Conservation (phyloP, 805 yeast species). For the Zygoascus flipseniorum region DNA sequence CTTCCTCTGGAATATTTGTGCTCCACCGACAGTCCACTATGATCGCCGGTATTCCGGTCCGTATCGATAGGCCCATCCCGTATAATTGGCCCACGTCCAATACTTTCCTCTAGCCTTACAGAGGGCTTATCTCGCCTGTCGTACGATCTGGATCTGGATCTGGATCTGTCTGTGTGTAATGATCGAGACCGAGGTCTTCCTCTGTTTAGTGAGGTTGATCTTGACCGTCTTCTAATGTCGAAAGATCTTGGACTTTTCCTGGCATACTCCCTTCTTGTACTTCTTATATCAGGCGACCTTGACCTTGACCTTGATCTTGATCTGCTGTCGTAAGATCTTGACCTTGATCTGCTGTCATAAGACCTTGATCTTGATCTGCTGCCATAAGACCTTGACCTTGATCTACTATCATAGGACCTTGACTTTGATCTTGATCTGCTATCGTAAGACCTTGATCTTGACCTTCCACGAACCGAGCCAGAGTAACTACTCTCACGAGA, state of each 20-base stretch:
- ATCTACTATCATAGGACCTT: constrained; percentile 11
- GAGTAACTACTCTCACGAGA: constrained; percentile 12
- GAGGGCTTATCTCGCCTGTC: no score
- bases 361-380: constrained; percentile 14
- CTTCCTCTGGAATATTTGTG: not conserved
- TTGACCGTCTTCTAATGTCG: not conserved
- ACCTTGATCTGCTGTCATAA: constrained; percentile 12
- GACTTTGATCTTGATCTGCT: constrained; percentile 9
- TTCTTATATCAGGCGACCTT: not conserved
- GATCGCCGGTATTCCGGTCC: no score
- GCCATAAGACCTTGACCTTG: constrained; percentile 16
- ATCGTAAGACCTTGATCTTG: not conserved
- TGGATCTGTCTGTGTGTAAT: no score
- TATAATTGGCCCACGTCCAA: no score
- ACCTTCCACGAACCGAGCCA: constrained; percentile 5
- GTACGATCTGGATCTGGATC: no score
- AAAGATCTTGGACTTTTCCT: not conserved
- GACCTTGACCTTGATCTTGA: constrained; percentile 13
- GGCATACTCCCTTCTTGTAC: not conserved
- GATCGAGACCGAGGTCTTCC: no score
- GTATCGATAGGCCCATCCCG: no score
- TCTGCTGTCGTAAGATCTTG: constrained; percentile 15
- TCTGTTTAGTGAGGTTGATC: not conserved
- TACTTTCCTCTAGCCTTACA: no score
- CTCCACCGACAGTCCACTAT: no score